These are phyloP conservation scores for Wickerhamomyces strasburgensis DNA, from an alignment of 805 yeast genomes.

Conservation along the genomic window DNA sequence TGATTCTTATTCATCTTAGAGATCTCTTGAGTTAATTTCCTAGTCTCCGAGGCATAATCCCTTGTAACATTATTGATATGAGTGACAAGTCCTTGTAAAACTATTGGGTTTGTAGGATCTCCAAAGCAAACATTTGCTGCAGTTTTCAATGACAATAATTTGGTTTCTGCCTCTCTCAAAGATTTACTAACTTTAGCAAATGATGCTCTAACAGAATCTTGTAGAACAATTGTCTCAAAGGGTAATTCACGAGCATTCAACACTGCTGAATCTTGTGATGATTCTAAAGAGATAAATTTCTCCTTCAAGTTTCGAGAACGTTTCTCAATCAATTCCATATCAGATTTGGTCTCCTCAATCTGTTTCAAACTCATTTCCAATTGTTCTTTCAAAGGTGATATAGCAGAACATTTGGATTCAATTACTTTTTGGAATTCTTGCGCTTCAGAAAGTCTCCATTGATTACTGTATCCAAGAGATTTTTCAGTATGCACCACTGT, in stretches of 20 bases:
- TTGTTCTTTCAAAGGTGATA: background rate
- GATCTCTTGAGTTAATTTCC: slow-evolving; percentile 15
- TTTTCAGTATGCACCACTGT: slow-evolving; percentile 25
- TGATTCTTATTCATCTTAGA: slow-evolving; percentile 19
- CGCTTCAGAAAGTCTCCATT: slow-evolving; percentile 36
- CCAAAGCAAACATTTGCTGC: slow-evolving; percentile 11
- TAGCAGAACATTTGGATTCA: background rate
- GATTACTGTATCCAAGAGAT: slow-evolving; percentile 26
- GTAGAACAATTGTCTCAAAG: slow-evolving; percentile 15
- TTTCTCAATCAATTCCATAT: background rate
- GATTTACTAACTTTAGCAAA: slow-evolving; percentile 3
- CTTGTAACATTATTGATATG: slow-evolving; percentile 15
- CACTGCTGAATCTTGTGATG: slow-evolving; percentile 4
- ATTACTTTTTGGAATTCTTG: slow-evolving; percentile 10
- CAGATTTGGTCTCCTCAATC: slow-evolving; percentile 4
- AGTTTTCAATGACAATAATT: slow-evolving; percentile 17
- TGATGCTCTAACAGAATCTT: slow-evolving; percentile 15
- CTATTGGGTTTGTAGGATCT: slow-evolving; percentile 9
- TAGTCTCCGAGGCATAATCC: slow-evolving; percentile 18
- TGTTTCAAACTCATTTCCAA: background rate
- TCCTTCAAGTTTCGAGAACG: slow-evolving; percentile 9
- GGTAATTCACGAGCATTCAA: slow-evolving; percentile 16
- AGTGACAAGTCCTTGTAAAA: slow-evolving; percentile 13
- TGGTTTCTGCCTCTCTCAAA: slow-evolving; percentile 18
- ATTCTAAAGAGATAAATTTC: slow-evolving; percentile 8